Conservation (phyloP, 2,329 filamentous ascomycete genomes). For the Ascochyta koolunga region DNA sequence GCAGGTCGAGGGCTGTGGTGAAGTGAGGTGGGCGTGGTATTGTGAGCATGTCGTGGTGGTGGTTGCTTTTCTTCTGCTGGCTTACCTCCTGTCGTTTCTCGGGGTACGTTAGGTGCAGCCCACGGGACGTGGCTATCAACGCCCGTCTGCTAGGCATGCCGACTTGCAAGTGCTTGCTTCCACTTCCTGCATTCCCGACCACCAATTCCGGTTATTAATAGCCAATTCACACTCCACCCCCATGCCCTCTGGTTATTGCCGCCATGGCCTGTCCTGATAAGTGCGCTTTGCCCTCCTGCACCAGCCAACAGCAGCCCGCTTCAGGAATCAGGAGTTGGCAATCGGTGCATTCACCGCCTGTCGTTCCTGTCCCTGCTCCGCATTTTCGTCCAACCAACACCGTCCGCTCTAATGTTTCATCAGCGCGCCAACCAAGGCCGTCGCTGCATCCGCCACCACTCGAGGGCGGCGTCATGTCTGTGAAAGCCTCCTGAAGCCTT, state of each 20-base stretch:
- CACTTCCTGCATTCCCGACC: constrained; percentile 4
- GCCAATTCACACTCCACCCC: constrained; percentile 2
- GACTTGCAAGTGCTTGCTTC: constrained; percentile 15
- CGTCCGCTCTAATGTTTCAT: constrained; percentile 10
- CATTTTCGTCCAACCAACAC: constrained; percentile 12
- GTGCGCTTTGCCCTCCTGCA: background rate
- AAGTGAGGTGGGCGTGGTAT: background rate
- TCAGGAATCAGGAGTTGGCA: constrained; percentile 2
- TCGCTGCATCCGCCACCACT: constrained; percentile 14
- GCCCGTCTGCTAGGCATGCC: constrained; percentile 8
- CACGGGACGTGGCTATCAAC: constrained; percentile 15
- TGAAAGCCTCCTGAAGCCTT: constrained; percentile 15
- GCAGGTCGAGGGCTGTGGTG: background rate
- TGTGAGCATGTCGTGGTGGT: background rate
- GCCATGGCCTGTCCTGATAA: constrained; percentile 11
- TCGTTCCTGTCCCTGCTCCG: constrained; percentile 15
- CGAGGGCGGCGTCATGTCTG: constrained; percentile 6
- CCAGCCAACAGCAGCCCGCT: constrained; percentile 4
- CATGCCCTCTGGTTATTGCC: constrained; percentile 7
- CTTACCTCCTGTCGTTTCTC: constrained; percentile 7
- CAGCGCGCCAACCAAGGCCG: constrained; percentile 8
- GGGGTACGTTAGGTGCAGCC: constrained; percentile 10
- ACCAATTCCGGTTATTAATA: constrained; percentile 17
- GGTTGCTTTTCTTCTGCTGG: constrained; percentile 8
- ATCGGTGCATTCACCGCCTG: constrained; percentile 18